phyloP scores from a whole-genome alignment of 2,329 filamentous ascomycete species.

The Aspergillus vadensis region DNA sequence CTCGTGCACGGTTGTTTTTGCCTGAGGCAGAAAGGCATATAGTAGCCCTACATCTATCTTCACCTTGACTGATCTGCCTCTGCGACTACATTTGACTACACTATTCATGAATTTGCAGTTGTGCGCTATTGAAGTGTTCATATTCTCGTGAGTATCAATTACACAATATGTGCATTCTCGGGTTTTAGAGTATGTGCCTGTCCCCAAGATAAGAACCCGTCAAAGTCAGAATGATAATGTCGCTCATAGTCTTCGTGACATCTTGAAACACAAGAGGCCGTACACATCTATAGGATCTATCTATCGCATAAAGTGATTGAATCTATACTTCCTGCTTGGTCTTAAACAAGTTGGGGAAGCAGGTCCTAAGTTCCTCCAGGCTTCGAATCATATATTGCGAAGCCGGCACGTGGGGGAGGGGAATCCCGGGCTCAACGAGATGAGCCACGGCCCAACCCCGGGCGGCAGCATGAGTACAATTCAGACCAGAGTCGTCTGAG shows the following conservation, averaged over 20 bases:
- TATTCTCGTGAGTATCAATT: not conserved
- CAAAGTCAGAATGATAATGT: not conserved
- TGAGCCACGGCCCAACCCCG: constrained; percentile 87
- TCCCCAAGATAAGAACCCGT: not conserved
- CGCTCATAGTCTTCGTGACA: constrained; percentile 12
- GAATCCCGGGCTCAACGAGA: constrained; percentile 75
- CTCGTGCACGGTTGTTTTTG: constrained; percentile 9
- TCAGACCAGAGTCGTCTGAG: constrained; percentile 78
- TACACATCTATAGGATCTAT: constrained; percentile 1
- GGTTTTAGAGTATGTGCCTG: not conserved
- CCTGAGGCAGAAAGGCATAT: constrained; percentile 17
- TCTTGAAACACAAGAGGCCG: not conserved
- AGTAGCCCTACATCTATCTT: not conserved
- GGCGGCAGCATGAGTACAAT: constrained; percentile 74
- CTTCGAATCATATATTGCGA: constrained; percentile 74
- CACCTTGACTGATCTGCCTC: not conserved
- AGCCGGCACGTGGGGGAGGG: constrained; percentile 63
- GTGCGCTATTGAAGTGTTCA: no score
- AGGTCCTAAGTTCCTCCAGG: constrained; percentile 70
- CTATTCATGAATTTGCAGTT: no score
- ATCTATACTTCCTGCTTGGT: constrained; percentile 5
- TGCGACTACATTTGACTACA: no score
- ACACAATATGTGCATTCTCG: not conserved
- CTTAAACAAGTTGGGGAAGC: constrained; percentile 89
- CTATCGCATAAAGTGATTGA: not conserved